Evolutionary conservation across 805 yeast species (phyloP).

Genomic region (Suhomyces emberorum): DNA sequence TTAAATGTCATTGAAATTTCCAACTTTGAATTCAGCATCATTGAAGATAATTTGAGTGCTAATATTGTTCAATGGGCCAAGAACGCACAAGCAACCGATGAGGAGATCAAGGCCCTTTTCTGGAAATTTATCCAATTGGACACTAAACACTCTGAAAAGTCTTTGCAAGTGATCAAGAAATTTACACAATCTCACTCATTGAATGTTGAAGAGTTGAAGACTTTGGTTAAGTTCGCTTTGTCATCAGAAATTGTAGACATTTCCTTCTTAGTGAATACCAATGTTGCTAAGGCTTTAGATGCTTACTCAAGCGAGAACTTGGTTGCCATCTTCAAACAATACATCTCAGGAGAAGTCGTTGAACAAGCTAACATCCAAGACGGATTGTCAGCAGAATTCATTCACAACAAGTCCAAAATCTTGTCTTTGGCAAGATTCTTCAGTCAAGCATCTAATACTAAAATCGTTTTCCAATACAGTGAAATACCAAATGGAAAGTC

Average conservation of each 20-base stretch:
- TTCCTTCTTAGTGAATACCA: slow-evolving; percentile 40
- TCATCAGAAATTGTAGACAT: slow-evolving; percentile 36
- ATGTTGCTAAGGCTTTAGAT: slow-evolving; percentile 33
- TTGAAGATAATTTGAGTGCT: slow-evolving; percentile 34
- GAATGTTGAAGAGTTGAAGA: slow-evolving; percentile 21
- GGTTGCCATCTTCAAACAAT: slow-evolving; percentile 28
- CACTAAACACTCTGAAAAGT: slow-evolving; percentile 21
- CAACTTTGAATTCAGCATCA: slow-evolving; percentile 28
- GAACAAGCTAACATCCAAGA: slow-evolving; percentile 15
- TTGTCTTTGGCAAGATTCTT: slow-evolving; percentile 40
- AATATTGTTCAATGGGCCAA: slow-evolving; percentile 37
- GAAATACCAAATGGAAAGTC: slow-evolving; percentile 34
- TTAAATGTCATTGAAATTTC: slow-evolving; percentile 29
- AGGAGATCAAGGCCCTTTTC: slow-evolving; percentile 27
- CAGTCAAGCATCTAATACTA: slow-evolving; percentile 17
- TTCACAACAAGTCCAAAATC: slow-evolving; percentile 36
- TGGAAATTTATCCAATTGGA: slow-evolving; percentile 40
- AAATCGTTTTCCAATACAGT: slow-evolving; percentile 30
- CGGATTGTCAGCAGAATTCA: slow-evolving; percentile 19
- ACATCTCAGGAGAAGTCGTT: slow-evolving; percentile 35
- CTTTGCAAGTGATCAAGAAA: slow-evolving; percentile 34
- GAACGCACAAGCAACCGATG: slow-evolving; percentile 28
- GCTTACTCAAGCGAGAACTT: slow-evolving; percentile 25
- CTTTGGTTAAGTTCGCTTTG: slow-evolving; percentile 36
- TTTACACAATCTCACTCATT: slow-evolving; percentile 30